A percentile compares a stretch with the other conserved stretches of the same genome.
Evolutionary conservation across 768 basidiomycete species (phyloP).

Genomic region (Ramaria sp.): DNA sequence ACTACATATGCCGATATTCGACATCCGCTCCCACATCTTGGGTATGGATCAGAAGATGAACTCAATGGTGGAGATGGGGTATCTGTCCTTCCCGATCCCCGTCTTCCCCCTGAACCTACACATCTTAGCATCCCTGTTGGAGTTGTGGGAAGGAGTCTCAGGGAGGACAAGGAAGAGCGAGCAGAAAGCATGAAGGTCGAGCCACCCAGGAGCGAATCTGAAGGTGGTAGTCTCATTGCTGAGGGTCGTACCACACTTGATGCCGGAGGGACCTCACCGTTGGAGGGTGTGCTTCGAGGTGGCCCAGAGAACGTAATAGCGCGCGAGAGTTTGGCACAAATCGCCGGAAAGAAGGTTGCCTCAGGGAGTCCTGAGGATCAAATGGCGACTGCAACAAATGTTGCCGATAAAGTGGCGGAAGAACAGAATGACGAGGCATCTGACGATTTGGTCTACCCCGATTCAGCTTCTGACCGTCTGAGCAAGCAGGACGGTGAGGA

Average conservation of each 20-base stretch:
- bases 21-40: background rate
- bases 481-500: background rate
- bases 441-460: background rate
- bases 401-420: background rate
- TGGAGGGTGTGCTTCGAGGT: background rate
- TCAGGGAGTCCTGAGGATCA: no score
- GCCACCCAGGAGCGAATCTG: background rate
- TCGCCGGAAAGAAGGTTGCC: background rate
- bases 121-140: background rate
- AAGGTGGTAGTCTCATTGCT: background rate
- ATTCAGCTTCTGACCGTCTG: background rate
- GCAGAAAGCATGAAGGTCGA: background rate
- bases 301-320: background rate
- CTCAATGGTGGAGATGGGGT: background rate
- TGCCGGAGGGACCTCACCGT: background rate
- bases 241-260: background rate
- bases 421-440: background rate
- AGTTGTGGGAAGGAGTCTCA: background rate
- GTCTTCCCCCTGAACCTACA: background rate
- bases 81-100: background rate
- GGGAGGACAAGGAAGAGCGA: background rate
- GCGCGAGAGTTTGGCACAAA: background rate
- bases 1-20: background rate
- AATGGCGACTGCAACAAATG: background rate
- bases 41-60: background rate